Evolutionary conservation across 176 grass and related monocot genomes (phyloP).

Genomic region (maize (Zea mays)): Zm-B73-REFERENCE-NAM-5.0 NC_050101.1:172107501-172108000

Average conservation of each 20-base stretch:
- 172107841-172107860: not conserved
- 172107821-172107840: not conserved
- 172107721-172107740: conserved; percentile 96
- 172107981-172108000: conserved; percentile 31
- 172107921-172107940: conserved; percentile 99
- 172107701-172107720: conserved; percentile 99
- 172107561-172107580: conserved; percentile 99
- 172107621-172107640: conserved; percentile 27
- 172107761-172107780: conserved; percentile 94
- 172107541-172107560: conserved; percentile 78
- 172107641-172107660: conserved; percentile 42
- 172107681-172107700: conserved; percentile 99
- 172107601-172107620: conserved; percentile 97
- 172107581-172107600: conserved; percentile 89
- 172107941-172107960: conserved; percentile 99
- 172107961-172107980: conserved; percentile 89
- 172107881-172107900: conserved; percentile 95
- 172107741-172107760: conserved; percentile 98
- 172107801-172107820: not conserved
- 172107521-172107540: conserved; percentile 42
- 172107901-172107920: conserved; percentile 92
- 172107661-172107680: conserved; percentile 48
- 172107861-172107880: conserved; percentile 13
- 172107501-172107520: conserved; percentile 21
- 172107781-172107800: conserved; percentile 99